phyloP scores from a whole-genome alignment of 192 early-diverging fungal species.

The Kappamyces sp. region DNA sequence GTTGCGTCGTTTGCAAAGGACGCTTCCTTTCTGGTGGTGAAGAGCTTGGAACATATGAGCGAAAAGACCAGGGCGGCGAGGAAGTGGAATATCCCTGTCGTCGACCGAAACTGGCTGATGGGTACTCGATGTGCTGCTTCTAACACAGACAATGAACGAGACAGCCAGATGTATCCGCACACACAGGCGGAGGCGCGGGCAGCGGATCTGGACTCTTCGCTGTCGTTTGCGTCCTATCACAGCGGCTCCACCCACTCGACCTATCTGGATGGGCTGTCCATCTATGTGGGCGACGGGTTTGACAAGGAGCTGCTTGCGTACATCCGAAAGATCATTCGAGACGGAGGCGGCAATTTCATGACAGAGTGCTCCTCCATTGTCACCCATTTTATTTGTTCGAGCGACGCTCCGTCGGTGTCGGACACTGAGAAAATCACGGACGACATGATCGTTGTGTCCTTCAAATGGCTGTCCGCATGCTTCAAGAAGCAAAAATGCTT shows the following conservation, averaged over 20 bases:
- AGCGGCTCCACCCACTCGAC: too few relatives aligned
- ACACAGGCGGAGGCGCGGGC: too few relatives aligned
- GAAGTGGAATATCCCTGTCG: neutral
- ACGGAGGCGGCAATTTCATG: slow-evolving; percentile 20
- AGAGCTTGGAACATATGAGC: neutral
- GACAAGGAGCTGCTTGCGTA: slow-evolving; percentile 4
- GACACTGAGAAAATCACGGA: too few relatives aligned
- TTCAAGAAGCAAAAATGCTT: neutral
- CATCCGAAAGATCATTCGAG: slow-evolving; percentile 17
- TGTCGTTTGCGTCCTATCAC: too few relatives aligned
- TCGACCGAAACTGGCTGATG: slow-evolving; percentile 9
- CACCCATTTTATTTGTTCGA: slow-evolving; percentile 22
- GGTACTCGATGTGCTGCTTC: too few relatives aligned
- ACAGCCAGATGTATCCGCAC: neutral
- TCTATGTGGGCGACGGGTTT: slow-evolving; percentile 27
- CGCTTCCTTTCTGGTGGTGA: slow-evolving; percentile 1
- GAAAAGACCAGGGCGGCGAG: slow-evolving; percentile 4
- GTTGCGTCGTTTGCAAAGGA: neutral
- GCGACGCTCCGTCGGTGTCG: neutral
- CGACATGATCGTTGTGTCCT: slow-evolving; percentile 1
- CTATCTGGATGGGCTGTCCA: slow-evolving; percentile 18
- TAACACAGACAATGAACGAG: neutral
- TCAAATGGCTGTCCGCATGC: slow-evolving; percentile 13
- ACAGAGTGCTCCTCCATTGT: slow-evolving; percentile 15
- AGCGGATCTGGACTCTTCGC: too few relatives aligned